Percentiles rank a stretch among this genome's conserved stretches.
These are phyloP conservation scores for Aureobasidium sp. DNA, from an alignment of 2,329 filamentous ascomycete genomes.

Conservation along the genomic window DNA sequence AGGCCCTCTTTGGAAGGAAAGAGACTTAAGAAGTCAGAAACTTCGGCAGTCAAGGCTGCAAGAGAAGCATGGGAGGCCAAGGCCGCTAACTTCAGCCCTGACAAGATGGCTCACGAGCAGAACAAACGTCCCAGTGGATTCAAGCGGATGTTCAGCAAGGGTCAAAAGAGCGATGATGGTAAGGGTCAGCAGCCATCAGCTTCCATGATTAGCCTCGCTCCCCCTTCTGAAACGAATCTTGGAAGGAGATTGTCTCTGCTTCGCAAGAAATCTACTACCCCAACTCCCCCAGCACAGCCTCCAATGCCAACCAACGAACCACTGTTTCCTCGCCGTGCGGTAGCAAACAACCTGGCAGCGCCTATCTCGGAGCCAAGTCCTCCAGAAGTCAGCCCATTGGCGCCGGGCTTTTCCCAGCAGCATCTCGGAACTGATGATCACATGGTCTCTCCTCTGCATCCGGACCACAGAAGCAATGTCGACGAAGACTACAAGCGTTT, in stretches of 20 bases:
- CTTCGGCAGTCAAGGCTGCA: conserved; percentile 26
- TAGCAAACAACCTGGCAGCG: background rate
- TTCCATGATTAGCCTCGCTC: conserved; percentile 15
- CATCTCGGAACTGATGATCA: background rate
- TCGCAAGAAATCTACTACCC: conserved; percentile 29
- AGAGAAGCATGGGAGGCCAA: conserved; percentile 25
- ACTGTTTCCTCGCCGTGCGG: background rate
- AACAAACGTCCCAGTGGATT: conserved; percentile 48
- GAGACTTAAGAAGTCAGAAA: conserved; percentile 19
- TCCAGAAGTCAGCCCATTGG: background rate
- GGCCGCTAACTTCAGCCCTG: conserved; percentile 24
- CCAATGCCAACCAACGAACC: background rate
- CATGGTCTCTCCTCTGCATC: conserved; percentile 54
- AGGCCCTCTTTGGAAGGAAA: conserved; percentile 20
- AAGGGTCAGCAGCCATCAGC: background rate
- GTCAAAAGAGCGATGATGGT: conserved; percentile 42
- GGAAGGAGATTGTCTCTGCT: conserved; percentile 37
- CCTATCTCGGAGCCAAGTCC: background rate
- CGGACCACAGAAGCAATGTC: conserved; percentile 52
- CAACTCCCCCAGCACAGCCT: conserved; percentile 19
- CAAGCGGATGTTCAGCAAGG: conserved; percentile 58
- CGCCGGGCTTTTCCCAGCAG: background rate
- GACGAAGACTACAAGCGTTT: conserved; percentile 61
- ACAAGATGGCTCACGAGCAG: conserved; percentile 26
- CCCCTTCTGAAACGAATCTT: conserved; percentile 26